Percentiles rank a stretch among this genome's conserved stretches.
These are phyloP conservation scores for Tolypocladium nubicola DNA, from an alignment of 2,329 filamentous ascomycete genomes.

Conservation along the genomic window DNA sequence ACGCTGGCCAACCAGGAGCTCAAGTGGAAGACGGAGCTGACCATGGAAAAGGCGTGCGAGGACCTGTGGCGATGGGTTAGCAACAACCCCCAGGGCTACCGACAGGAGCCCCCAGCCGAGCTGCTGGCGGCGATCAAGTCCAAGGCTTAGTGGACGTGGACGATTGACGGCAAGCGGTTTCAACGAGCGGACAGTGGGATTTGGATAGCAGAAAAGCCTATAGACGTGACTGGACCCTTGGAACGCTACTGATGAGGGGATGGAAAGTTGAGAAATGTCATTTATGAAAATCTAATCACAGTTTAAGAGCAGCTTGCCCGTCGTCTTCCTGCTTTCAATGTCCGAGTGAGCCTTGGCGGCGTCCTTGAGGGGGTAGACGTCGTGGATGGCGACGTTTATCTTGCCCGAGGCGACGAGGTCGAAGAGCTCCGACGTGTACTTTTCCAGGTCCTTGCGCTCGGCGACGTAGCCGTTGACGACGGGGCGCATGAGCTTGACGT, in stretches of 20 bases:
- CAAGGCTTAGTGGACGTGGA: background rate
- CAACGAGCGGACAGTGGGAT: background rate
- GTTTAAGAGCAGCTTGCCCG: constrained; percentile 71
- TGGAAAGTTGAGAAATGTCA: background rate
- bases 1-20: constrained; percentile 80
- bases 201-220: background rate
- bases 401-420: constrained; percentile 58
- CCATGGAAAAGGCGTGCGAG: constrained; percentile 84
- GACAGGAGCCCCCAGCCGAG: constrained; percentile 78
- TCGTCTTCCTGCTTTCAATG: constrained; percentile 72
- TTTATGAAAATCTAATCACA: constrained; percentile 29
- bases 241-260: background rate
- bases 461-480: constrained; percentile 60
- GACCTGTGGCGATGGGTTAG: constrained; percentile 96
- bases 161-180: background rate
- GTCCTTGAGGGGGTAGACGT: constrained; percentile 66
- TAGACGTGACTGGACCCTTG: background rate
- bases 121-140: constrained; percentile 57
- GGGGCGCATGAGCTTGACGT: constrained; percentile 66
- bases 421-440: constrained; percentile 63
- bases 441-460: constrained; percentile 59
- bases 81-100: constrained; percentile 94
- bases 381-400: constrained; percentile 63
- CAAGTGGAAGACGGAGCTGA: constrained; percentile 81
- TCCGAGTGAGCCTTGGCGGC: constrained; percentile 64